phyloP scores from a whole-genome alignment of 208 protist genomes.

The Trypanosoma rangeli region DNA sequence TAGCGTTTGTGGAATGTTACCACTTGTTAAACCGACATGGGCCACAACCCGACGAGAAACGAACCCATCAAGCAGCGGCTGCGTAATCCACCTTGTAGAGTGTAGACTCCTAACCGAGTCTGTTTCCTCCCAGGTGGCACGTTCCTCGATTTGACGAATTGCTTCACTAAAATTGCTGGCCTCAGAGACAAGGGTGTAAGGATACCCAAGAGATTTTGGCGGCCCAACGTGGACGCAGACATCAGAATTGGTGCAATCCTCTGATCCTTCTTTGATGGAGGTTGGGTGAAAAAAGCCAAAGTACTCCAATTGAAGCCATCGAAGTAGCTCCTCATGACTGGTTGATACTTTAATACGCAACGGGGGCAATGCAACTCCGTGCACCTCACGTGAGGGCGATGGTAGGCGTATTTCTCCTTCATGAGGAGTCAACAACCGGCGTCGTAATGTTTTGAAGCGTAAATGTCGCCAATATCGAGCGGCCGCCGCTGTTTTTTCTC shows the following conservation, averaged over 20 bases:
- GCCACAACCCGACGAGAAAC: slow-evolving; percentile 57
- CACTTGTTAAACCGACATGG: slow-evolving; percentile 45
- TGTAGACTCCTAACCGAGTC: background rate
- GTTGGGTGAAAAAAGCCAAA: slow-evolving; percentile 28
- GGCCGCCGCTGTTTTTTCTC: slow-evolving; percentile 24
- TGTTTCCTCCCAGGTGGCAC: slow-evolving; percentile 26
- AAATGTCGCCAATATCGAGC: slow-evolving; percentile 38
- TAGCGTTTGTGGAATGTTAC: slow-evolving; percentile 34
- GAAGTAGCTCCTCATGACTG: slow-evolving; percentile 28
- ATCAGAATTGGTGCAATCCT: slow-evolving; percentile 1
- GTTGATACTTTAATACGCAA: slow-evolving; percentile 30
- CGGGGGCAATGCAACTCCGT: background rate
- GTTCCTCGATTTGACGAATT: slow-evolving; percentile 42
- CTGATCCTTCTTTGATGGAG: background rate
- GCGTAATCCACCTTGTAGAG: slow-evolving; percentile 53
- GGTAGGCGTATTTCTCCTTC: slow-evolving; percentile 7
- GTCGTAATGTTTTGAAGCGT: slow-evolving; percentile 29
- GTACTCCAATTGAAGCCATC: slow-evolving; percentile 30
- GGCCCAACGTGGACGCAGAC: slow-evolving; percentile 50
- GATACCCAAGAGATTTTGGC: slow-evolving; percentile 52
- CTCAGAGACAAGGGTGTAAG: slow-evolving; percentile 44
- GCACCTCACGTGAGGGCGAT: background rate
- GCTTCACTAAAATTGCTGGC: slow-evolving; percentile 46
- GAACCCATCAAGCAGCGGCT: slow-evolving; percentile 69
- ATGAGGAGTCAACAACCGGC: slow-evolving; percentile 19